Base-by-base conservation (phyloP, 2,329 filamentous ascomycete species). In the Fusarium marasasianum region DNA sequence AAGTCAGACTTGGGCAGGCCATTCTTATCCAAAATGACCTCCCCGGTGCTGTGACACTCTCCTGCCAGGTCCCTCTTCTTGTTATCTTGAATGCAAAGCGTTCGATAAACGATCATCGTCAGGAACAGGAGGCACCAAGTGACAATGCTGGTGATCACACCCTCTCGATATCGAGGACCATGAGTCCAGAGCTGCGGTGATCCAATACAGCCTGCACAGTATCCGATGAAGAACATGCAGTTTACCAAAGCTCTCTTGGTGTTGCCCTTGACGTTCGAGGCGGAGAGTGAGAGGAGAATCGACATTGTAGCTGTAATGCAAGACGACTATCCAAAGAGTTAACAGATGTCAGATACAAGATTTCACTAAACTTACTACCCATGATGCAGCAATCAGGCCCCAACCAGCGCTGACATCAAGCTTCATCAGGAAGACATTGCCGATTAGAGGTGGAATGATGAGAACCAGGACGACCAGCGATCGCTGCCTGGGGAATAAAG, bases 211-310 rank as follows among this genome's bases (percentile, higher is more conserved):
- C 47, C 58, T 15, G 58, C 48, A 2, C 47, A 55, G 6, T 61
- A 61, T 17, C 47, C 47, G n/a, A 61, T 56, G n/a, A 61, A 61
- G 58, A 61, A 61, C 47, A 55, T 56, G 6, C 48, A 43, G 15
- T 56, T 61, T 1, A 43, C 48, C 5, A 56, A 13, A 8, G 58
- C 58, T 56, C 48, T 43, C 29, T 61, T 61, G 20, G 58, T 56
- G 12, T 61, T 61, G 5, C 58, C 58, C 13, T 61, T 61, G n/a
- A 61, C 58, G 13, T 61, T 61, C 2, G 58, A 61, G 0, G 58
- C 58, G 6, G 48, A 56, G 6, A 61, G 58, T 5, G 47, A 56
- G 6, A 61, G 48, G 1, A 60, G 26, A 4, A 60, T 60, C 4
- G 57, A 60, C 57, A 60, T 60, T 8, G 57, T 8, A 18, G 57